Percentiles rank a stretch among this genome's conserved stretches.
Evolutionary conservation across 169 alveolate genomes (phyloP).

Genomic region (Cryptosporidium canis): DNA sequence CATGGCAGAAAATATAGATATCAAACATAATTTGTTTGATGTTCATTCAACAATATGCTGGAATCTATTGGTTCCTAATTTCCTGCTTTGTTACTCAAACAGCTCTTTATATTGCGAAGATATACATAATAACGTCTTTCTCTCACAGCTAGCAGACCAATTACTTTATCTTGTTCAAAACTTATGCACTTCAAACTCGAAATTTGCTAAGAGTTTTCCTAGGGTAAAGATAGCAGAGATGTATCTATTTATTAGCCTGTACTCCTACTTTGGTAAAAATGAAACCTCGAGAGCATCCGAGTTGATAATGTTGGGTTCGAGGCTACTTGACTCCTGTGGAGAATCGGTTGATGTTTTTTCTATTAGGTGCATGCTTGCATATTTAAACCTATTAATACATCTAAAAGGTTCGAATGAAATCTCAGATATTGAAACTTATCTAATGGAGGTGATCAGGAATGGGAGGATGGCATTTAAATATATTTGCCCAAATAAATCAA

Average conservation of each 20-base stretch:
- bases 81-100: constrained; percentile 3
- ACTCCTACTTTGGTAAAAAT: background rate
- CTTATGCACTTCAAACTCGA: background rate
- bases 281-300: constrained; percentile 11
- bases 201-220: background rate
- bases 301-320: background rate
- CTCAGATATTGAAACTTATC: background rate
- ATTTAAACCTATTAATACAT: background rate
- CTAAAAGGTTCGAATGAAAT: constrained; percentile 2
- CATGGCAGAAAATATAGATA: background rate
- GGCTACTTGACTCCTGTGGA: constrained; percentile 1
- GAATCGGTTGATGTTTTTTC: constrained; percentile 38
- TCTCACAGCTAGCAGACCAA: constrained; percentile 43
- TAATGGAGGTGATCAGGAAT: background rate
- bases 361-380: constrained; percentile 22
- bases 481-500: background rate
- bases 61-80: constrained; percentile 14
- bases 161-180: background rate
- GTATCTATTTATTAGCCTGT: constrained; percentile 22
- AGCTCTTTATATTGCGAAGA: background rate
- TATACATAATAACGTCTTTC: background rate
- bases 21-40: background rate
- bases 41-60: constrained; percentile 35
- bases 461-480: constrained; percentile 11
- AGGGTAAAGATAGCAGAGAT: constrained; percentile 20